These are phyloP conservation scores for Agrocybe pediades DNA, from an alignment of 768 basidiomycete species.

Conservation along the genomic window DNA sequence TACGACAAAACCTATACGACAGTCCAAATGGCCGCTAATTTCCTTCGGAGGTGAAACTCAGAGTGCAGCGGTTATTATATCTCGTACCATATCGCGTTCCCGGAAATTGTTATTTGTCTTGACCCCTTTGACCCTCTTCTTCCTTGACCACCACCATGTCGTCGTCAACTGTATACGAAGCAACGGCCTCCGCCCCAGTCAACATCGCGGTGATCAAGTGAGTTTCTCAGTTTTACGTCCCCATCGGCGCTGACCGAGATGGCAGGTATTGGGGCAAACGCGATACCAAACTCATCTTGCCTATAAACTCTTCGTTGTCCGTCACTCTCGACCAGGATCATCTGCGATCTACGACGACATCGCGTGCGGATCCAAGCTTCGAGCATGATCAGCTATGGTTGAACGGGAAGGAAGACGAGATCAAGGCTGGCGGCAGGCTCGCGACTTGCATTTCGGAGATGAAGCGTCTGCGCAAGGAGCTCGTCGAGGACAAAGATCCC, in stretches of 20 bases:
- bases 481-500: slow-evolving; percentile 71
- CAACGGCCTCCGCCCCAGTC: slow-evolving; percentile 90
- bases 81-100: slow-evolving; percentile 6
- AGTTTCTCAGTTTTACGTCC: slow-evolving; percentile 11
- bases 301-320: slow-evolving; percentile 97
- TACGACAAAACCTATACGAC: no score
- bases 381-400: slow-evolving; percentile 86
- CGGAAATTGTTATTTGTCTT: neutral
- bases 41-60: no score
- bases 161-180: slow-evolving; percentile 65
- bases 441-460: slow-evolving; percentile 87
- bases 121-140: slow-evolving; percentile 1
- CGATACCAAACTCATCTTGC: slow-evolving; percentile 91
- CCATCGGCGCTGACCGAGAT: neutral
- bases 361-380: slow-evolving; percentile 79
- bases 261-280: slow-evolving; percentile 99
- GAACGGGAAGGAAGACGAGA: slow-evolving; percentile 90
- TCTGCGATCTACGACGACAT: slow-evolving; percentile 90
- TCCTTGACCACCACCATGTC: slow-evolving; percentile 41
- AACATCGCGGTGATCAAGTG: slow-evolving; percentile 99
- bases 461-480: slow-evolving; percentile 69
- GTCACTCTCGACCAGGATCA: slow-evolving; percentile 97
- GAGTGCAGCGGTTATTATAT: neutral
- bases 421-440: slow-evolving; percentile 78
- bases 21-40: no score